phyloP scores from a whole-genome alignment of 495 filamentous ascomycete genomes.

The Podospora pseudoanserina region DNA sequence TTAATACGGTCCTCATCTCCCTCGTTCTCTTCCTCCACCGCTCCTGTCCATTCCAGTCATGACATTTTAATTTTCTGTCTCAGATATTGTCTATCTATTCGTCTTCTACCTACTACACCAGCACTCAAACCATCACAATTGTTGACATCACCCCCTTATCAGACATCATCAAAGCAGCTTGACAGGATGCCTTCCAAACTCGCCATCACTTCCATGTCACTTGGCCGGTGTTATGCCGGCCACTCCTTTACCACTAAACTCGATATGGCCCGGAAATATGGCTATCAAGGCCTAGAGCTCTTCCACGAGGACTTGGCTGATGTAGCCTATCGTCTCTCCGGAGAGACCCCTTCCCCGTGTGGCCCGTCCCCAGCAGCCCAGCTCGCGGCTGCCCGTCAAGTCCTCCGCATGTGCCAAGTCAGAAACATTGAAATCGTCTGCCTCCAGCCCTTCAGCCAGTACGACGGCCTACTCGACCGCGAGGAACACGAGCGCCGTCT shows the following conservation, averaged over 20 bases:
- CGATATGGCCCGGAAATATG: slow-evolving; percentile 58
- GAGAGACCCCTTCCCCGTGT: slow-evolving; percentile 26
- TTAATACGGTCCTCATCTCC: neutral
- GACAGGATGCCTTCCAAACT: slow-evolving; percentile 38
- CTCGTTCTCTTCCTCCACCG: neutral
- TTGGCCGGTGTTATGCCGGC: slow-evolving; percentile 56
- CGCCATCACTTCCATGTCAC: slow-evolving; percentile 68
- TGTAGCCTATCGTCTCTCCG: slow-evolving; percentile 42
- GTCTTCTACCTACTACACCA: neutral
- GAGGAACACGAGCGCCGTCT: slow-evolving; percentile 54
- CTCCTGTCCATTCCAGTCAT: neutral
- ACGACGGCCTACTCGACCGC: slow-evolving; percentile 70
- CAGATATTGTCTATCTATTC: neutral
- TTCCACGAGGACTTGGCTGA: slow-evolving; percentile 76
- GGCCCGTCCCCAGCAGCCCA: slow-evolving; percentile 42
- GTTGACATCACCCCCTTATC: neutral
- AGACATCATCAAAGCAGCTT: no score
- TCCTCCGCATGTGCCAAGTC: slow-evolving; percentile 54
- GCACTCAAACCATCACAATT: neutral
- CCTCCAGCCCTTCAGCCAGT: slow-evolving; percentile 76
- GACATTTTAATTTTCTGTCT: neutral
- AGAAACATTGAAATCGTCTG: slow-evolving; percentile 62
- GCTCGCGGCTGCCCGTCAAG: slow-evolving; percentile 54
- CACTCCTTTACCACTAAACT: slow-evolving; percentile 63
- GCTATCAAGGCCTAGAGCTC: slow-evolving; percentile 69